Percentiles rank a stretch among this genome's conserved stretches.
Conservation (phyloP, 768 basidiomycete genomes). For the Pulveroboletus ravenelii region DNA sequence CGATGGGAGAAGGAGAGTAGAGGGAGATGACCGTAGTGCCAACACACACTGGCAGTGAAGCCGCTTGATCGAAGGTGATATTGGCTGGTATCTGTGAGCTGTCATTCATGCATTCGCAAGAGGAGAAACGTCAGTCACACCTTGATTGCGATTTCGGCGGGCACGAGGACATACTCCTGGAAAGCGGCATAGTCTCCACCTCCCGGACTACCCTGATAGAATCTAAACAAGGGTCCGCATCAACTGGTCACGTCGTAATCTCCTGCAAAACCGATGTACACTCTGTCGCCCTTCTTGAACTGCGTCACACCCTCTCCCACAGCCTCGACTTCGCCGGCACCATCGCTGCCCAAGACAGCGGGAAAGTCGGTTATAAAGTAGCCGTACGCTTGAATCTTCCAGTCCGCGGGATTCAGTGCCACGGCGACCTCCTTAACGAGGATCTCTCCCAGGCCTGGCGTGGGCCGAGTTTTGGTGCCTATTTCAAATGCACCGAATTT, state of each 20-base stretch:
- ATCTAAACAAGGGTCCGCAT: constrained; percentile 7
- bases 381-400: constrained; percentile 21
- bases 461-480: constrained; percentile 5
- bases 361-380: constrained; percentile 26
- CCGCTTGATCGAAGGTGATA: constrained; percentile 35
- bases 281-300: constrained; percentile 33
- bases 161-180: constrained; percentile 26
- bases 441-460: constrained; percentile 41
- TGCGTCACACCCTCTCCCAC: constrained; percentile 38
- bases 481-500: constrained; percentile 15
- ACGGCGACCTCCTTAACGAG: constrained; percentile 40
- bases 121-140: neutral
- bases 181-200: constrained; percentile 12
- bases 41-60: constrained; percentile 34
- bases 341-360: constrained; percentile 35
- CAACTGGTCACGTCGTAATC: neutral
- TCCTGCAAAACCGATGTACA: constrained; percentile 1
- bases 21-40: constrained; percentile 31
- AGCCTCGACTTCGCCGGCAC: constrained; percentile 35
- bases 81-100: constrained; percentile 33
- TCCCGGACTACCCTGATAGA: constrained; percentile 9
- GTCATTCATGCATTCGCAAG: neutral
- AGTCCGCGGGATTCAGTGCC: constrained; percentile 44
- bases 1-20: constrained; percentile 25
- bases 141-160: constrained; percentile 18